A percentile compares a stretch with the other conserved stretches of the same genome.
phyloP scores from a whole-genome alignment of 2,329 filamentous ascomycete species.

The Aspergillus nomiae region DNA sequence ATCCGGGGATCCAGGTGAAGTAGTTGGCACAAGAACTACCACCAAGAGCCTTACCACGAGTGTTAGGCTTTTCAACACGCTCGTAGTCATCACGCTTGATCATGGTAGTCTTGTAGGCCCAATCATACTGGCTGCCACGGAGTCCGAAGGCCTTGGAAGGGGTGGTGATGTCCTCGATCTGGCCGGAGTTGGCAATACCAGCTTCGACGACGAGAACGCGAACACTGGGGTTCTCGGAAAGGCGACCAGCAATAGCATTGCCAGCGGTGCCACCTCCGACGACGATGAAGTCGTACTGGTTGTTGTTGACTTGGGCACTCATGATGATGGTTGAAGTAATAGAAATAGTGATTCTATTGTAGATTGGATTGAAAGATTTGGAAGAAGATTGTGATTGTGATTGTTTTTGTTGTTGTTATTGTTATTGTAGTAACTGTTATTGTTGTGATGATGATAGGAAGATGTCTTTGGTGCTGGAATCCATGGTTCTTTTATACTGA shows the following conservation, averaged over 20 bases:
- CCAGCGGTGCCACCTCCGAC: constrained; percentile 41
- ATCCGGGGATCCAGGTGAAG: constrained; percentile 65
- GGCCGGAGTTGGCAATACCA: constrained; percentile 47
- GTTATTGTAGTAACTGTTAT: background rate
- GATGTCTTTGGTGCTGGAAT: background rate
- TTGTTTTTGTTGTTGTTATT: background rate
- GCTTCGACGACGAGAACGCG: constrained; percentile 41
- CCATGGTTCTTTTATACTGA: background rate
- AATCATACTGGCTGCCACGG: constrained; percentile 61
- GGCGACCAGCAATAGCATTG: constrained; percentile 50
- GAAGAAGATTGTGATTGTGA: background rate
- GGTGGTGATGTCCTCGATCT: constrained; percentile 58
- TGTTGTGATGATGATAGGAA: background rate
- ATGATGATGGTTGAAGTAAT: constrained; percentile 5
- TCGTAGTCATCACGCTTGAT: constrained; percentile 59
- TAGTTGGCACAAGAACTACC: constrained; percentile 64
- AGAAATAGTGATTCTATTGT: background rate
- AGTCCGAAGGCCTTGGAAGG: constrained; percentile 59
- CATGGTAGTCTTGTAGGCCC: constrained; percentile 64
- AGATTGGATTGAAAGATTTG: background rate
- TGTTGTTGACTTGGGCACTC: constrained; percentile 14
- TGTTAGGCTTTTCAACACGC: constrained; percentile 65
- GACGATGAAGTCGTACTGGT: constrained; percentile 32
- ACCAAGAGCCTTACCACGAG: constrained; percentile 61
- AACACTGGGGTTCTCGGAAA: constrained; percentile 54